These are phyloP conservation scores for Phytophthora constricta DNA, from an alignment of 352 stramenopile genomes.

Conservation along the genomic window DNA sequence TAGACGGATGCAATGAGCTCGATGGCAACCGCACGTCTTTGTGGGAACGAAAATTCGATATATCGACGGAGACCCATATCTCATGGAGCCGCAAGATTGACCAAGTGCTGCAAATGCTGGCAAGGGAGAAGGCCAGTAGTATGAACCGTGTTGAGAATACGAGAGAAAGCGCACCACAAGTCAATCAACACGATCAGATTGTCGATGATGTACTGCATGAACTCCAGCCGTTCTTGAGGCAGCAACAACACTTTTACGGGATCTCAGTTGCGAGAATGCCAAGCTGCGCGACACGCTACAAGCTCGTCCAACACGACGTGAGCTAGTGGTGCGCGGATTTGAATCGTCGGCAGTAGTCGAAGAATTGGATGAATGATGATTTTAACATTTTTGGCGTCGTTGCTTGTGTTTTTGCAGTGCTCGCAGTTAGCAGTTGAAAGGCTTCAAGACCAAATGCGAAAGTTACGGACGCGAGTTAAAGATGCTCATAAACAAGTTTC, in stretches of 20 bases:
- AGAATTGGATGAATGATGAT: not conserved
- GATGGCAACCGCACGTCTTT: slow-evolving; percentile 9
- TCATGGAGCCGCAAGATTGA: slow-evolving; percentile 32
- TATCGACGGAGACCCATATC: slow-evolving; percentile 12
- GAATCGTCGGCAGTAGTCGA: too few relatives aligned
- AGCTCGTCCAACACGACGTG: slow-evolving; percentile 31
- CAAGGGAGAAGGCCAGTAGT: not conserved
- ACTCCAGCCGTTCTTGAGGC: slow-evolving; percentile 26
- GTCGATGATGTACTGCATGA: slow-evolving; percentile 6
- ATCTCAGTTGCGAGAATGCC: slow-evolving; percentile 37
- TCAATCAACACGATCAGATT: slow-evolving; percentile 12
- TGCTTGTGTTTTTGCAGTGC: slow-evolving; percentile 17
- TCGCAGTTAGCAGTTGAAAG: slow-evolving; percentile 38
- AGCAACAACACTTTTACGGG: slow-evolving; percentile 31
- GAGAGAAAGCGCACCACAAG: not conserved
- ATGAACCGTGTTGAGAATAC: not conserved
- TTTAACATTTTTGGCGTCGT: too few relatives aligned
- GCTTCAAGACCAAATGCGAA: slow-evolving; percentile 23
- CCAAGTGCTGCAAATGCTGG: slow-evolving; percentile 16
- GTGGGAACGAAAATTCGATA: slow-evolving; percentile 29
- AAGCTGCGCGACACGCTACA: slow-evolving; percentile 39
- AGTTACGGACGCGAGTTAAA: slow-evolving; percentile 8
- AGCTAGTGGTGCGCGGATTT: slow-evolving; percentile 29
- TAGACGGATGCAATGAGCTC: slow-evolving; percentile 4
- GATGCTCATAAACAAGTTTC: not conserved